These are phyloP conservation scores for Fusarium incarnatum DNA, from an alignment of 2,329 filamentous ascomycete genomes.

Conservation along the genomic window DNA sequence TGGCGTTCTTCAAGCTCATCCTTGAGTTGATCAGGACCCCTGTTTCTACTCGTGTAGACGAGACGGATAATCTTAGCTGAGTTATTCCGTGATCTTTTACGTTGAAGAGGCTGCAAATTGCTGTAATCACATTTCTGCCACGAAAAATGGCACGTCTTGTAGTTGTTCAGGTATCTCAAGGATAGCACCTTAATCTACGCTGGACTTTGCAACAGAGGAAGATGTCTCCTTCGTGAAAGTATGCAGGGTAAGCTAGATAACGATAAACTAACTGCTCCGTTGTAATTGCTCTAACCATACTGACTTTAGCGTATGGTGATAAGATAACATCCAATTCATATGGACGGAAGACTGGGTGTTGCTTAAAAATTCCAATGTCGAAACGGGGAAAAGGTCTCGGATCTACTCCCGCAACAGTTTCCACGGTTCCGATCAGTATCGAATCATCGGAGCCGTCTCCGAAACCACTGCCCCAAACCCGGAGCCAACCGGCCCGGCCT, in stretches of 20 bases:
- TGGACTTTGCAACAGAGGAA: not conserved
- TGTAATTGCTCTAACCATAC: not conserved
- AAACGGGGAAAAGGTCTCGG: not conserved
- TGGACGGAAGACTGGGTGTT: not conserved
- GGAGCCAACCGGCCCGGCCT: not conserved
- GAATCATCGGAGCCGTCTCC: not conserved
- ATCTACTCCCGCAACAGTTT: accelerated
- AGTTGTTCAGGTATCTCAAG: not conserved
- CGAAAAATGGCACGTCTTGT: too few relatives aligned
- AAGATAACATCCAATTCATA: not conserved
- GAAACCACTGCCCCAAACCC: not conserved
- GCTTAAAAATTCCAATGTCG: not conserved
- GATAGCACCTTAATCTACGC: not conserved
- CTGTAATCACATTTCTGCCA: not conserved
- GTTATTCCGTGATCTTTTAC: too few relatives aligned
- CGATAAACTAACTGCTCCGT: too few relatives aligned
- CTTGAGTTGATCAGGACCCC: not conserved
- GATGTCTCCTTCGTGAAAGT: not conserved
- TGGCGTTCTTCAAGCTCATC: not conserved
- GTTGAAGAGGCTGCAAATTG: not conserved
- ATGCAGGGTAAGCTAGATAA: too few relatives aligned
- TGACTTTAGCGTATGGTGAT: accelerated
- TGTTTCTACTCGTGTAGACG: not conserved
- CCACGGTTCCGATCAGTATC: accelerated
- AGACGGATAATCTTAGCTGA: not conserved